Evolutionary conservation across 1,139 yeast genomes (phyloP), one percentile per base, ranked within the genome.

Genomic region (Diutina ranongensis): DNA sequence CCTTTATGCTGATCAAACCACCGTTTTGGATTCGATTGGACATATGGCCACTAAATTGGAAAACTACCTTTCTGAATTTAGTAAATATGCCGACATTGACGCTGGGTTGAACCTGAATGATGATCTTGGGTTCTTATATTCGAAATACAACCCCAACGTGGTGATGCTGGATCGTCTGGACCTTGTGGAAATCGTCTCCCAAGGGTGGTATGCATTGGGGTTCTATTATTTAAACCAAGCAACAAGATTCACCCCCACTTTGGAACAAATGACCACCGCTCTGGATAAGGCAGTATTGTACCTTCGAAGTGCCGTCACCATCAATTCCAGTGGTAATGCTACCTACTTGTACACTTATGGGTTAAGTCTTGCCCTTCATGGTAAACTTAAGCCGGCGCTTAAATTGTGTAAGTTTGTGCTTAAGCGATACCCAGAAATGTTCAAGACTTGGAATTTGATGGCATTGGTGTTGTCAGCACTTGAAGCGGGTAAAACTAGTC

Each of bases 381-480:
- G 60, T 5, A 52, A 60, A 13, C 50, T 64, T 25, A 53, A 54
- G 27, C 59, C 61, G n/a, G 58, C 74, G 19, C 49, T 62, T 21
- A 69, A 63, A 51, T 58, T 71, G 48, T 63, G 71, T 52, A 71
- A 70, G 50, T 70, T 68, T 50, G 68, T 68, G 16, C 60, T 71
- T 55, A 68, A 67, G 48, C 62, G 64, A 51, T 68, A 56, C 47
- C 74, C 74, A 0, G 72, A 70, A 50, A 62, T 68, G 3, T 71
- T 71, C 58, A 65, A 64, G 49, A 66, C 73, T 0, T 71, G 76
- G 76, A 70, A 71, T 51, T 60, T 71, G 49, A 22, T 38, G 42
- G 16, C 28, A 12, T 56, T 71, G 49, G 67, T 64, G 0, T 61
- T 71, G 45, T 51, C 13, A 55, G 45, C 67, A 4, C 54, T 60